Evolutionary conservation across 2,329 filamentous ascomycete species (phyloP).

Genomic region (Xylaria arbuscula): DNA sequence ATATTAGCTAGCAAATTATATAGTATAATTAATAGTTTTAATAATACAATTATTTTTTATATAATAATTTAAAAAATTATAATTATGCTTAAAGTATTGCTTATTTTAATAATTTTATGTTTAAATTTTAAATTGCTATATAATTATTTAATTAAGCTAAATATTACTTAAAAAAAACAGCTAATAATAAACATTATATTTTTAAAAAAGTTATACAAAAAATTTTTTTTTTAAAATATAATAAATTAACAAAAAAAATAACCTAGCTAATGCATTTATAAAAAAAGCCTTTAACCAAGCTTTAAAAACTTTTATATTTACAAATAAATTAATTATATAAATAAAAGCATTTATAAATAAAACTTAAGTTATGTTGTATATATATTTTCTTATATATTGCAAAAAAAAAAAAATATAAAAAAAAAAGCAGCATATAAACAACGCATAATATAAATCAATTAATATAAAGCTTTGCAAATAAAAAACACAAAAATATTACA

Average conservation of each 20-base stretch:
- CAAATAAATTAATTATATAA: background rate
- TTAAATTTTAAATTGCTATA: conserved; percentile 5
- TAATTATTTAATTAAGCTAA: conserved; percentile 4
- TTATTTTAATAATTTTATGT: background rate
- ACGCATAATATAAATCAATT: no score
- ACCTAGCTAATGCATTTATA: background rate
- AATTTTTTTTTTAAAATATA: no score
- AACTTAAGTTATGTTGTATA: no score
- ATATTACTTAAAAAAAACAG: background rate
- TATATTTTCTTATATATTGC: no score
- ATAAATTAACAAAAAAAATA: conserved; percentile 1
- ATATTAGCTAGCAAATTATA: background rate
- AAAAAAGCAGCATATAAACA: no score
- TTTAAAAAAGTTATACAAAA: no score
- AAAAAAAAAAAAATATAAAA: no score
- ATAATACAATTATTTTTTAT: background rate
- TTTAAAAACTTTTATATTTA: no score
- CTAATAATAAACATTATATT: conserved; percentile 1
- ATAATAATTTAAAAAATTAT: background rate
- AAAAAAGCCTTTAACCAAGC: background rate
- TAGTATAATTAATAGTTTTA: background rate
- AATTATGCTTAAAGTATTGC: background rate
- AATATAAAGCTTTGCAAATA: no score
- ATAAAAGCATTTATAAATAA: background rate
- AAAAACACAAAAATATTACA: no score